A percentile compares a stretch with the other conserved stretches of the same genome.
These are phyloP conservation scores for Phytomonas sp. DNA, from an alignment of 208 protist species.

Conservation along the genomic window DNA sequence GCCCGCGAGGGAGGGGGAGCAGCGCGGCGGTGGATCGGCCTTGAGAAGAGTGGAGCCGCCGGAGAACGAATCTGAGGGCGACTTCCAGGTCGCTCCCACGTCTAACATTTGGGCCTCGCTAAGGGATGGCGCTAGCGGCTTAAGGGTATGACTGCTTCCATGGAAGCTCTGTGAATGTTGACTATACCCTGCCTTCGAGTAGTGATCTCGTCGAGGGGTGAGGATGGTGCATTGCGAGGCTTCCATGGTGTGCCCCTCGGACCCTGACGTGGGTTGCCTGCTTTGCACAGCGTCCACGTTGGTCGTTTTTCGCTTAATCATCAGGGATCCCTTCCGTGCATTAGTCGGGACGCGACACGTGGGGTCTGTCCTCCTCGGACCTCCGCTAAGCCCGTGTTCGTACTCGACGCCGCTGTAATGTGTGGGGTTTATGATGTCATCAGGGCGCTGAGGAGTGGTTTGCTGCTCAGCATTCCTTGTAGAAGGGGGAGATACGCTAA, in stretches of 20 bases:
- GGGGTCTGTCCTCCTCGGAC: neutral
- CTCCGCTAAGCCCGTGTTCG: neutral
- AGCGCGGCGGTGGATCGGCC: too few species aligned
- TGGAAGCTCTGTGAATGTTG: neutral
- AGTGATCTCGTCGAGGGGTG: neutral
- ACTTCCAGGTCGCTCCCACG: neutral
- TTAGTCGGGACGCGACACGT: neutral
- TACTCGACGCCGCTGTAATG: too few species aligned
- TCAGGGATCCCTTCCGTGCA: neutral
- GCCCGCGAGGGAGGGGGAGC: neutral
- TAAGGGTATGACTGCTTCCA: neutral
- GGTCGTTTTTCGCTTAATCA: neutral
- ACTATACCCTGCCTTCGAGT: neutral
- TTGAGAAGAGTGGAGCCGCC: too few species aligned
- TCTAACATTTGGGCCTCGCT: neutral
- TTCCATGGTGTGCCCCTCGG: neutral
- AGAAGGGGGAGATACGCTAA: neutral
- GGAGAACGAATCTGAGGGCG: neutral
- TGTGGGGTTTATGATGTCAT: neutral
- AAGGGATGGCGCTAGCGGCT: neutral
- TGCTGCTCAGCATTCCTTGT: neutral
- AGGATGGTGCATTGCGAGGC: neutral
- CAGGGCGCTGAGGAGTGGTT: neutral
- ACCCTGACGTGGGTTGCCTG: neutral
- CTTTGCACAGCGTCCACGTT: neutral